phyloP scores from a whole-genome alignment of 768 basidiomycete species.

The Pulveroboletus ravenelii region DNA sequence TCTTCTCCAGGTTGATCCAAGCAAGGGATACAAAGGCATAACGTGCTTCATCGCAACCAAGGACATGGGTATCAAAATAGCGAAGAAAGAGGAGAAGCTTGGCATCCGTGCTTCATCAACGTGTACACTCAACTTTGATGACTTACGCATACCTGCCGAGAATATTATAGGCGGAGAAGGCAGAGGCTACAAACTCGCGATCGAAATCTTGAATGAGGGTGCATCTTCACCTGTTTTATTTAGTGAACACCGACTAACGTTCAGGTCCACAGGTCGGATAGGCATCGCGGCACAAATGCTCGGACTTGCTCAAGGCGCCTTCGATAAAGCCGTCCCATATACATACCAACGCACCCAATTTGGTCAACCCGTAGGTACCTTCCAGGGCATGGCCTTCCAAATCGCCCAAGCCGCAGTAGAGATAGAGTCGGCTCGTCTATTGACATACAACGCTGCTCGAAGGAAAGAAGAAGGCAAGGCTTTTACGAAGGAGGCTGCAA shows the following conservation, averaged over 20 bases:
- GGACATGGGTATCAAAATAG: conserved; percentile 95
- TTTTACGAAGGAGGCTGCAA: conserved; percentile 94
- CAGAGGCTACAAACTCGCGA: conserved; percentile 93
- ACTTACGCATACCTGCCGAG: conserved; percentile 76
- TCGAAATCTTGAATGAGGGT: conserved; percentile 95
- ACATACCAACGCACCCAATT: conserved; percentile 94
- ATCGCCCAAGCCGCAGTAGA: conserved; percentile 87
- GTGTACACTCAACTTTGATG: conserved; percentile 92
- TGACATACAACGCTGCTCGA: conserved; percentile 96
- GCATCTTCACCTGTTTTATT: neutral
- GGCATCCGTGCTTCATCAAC: conserved; percentile 96
- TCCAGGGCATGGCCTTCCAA: conserved; percentile 96
- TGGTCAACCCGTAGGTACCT: conserved; percentile 87
- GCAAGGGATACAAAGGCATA: conserved; percentile 97
- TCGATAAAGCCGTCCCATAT: conserved; percentile 92
- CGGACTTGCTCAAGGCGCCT: conserved; percentile 95
- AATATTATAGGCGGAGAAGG: conserved; percentile 92
- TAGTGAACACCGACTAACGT: neutral
- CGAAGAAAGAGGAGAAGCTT: conserved; percentile 98
- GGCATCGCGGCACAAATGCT: conserved; percentile 99
- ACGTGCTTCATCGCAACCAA: conserved; percentile 96
- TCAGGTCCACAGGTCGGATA: conserved; percentile 58
- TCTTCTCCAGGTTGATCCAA: conserved; percentile 61
- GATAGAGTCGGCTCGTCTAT: conserved; percentile 82
- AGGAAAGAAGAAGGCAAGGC: conserved; percentile 84